Conservation (phyloP, 2,329 filamentous ascomycete genomes). For the Mycosphaerella sp. region DNA sequence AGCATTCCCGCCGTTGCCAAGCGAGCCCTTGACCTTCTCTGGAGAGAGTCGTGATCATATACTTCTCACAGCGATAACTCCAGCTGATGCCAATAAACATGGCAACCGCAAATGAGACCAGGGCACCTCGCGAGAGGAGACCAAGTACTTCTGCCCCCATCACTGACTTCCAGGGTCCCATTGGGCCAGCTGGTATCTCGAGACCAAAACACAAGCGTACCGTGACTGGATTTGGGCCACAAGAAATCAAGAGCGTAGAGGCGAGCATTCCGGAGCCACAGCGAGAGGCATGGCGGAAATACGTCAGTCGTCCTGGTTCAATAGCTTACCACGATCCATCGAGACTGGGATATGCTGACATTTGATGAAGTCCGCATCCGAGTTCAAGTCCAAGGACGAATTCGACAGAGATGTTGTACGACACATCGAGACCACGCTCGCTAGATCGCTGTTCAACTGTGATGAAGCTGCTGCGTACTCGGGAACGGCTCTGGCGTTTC, state of each 20-base stretch:
- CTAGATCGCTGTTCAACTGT: slow-evolving; percentile 95
- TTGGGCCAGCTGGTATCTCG: slow-evolving; percentile 73
- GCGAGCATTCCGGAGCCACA: slow-evolving; percentile 84
- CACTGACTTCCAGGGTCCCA: slow-evolving; percentile 75
- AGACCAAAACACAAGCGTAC: slow-evolving; percentile 96
- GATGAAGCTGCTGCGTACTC: slow-evolving; percentile 89
- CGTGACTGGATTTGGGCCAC: slow-evolving; percentile 84
- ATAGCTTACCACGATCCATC: neutral
- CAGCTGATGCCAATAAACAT: slow-evolving; percentile 14
- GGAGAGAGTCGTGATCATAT: neutral
- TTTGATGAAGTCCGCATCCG: slow-evolving; percentile 50
- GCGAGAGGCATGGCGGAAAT: slow-evolving; percentile 66
- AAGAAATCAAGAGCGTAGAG: slow-evolving; percentile 91
- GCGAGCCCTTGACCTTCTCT: neutral
- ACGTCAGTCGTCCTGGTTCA: slow-evolving; percentile 39
- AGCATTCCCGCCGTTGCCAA: too few species aligned
- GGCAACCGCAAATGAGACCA: slow-evolving; percentile 31
- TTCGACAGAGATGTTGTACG: slow-evolving; percentile 80
- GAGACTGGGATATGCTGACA: slow-evolving; percentile 13
- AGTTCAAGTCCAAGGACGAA: slow-evolving; percentile 72
- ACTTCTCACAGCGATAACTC: neutral
- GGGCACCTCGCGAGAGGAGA: slow-evolving; percentile 60
- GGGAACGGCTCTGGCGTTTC: slow-evolving; percentile 83
- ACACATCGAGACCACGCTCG: slow-evolving; percentile 93
- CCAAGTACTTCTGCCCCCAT: slow-evolving; percentile 79